Evolutionary conservation across 1,284 basidiomycete species (phyloP), one percentile per base, ranked within the genome.

Genomic region (Cryptococcus maquisensis): DNA sequence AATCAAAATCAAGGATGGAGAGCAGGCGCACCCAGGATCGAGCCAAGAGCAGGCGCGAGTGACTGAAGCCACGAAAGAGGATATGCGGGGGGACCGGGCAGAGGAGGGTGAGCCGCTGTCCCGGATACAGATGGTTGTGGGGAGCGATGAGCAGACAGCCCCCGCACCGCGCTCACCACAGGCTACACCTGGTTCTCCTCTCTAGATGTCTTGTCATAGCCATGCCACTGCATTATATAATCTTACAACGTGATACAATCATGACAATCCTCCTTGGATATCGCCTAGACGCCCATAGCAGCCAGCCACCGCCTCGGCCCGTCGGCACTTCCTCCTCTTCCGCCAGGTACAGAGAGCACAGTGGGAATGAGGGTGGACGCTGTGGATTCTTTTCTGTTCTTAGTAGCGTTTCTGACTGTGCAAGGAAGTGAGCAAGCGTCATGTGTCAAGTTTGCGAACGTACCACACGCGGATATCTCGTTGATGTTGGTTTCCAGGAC

Each of bases 401-500:
- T 47, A 13, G 66, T 52, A 13, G 68, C 60, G 8, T 66, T 63
- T 56, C 66, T 66, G 9, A 69, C 72, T 74, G 55, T 18, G 32
- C 23, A 18, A 35, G 47, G 23, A 37, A 16, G 21, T 36, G 39
- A 35, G 40, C 61, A 16, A n/a, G n/a, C 15, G 49, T 50, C 24
- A 24, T 21, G 26, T 18, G 10, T 42, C 16, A 20, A 26, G 32
- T 16, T 36, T 18, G 38, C 46, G 24, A 32, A 79, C 84, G 62
- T 65, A 89, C 90, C 84, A 63, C 85, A 83, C 54, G 77, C 77
- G 60, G 86, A 85, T 52, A 96, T 96, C 74, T 94, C 90, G 60
- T 89, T 88, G 50, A 96, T 88, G 71, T 95, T 96, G 6, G 96
- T 99, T 75, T 99, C 96, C n/a, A 98, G 80, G 2, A 99, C 96